Conservation (phyloP, 2,329 filamentous ascomycete species). For the Chlorencoelia australis region DNA sequence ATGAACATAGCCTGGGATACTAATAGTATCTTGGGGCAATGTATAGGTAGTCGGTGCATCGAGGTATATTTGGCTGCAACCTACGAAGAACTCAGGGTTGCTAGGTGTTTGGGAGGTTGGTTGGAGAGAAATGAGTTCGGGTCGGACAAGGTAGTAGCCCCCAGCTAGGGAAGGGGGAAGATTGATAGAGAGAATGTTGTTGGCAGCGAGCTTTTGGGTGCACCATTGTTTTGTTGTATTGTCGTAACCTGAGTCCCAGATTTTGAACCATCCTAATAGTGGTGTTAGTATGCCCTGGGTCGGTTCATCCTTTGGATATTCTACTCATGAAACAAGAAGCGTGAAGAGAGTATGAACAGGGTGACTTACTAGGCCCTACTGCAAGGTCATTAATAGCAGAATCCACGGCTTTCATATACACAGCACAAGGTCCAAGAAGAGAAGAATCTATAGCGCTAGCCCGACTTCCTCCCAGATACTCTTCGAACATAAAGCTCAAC, state of each 20-base stretch:
- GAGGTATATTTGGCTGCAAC: slow-evolving; percentile 63
- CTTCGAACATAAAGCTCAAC: slow-evolving; percentile 50
- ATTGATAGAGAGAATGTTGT: slow-evolving; percentile 49
- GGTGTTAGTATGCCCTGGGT: not conserved
- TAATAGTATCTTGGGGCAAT: slow-evolving; percentile 43
- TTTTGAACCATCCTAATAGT: slow-evolving; percentile 57
- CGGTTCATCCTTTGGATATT: not conserved
- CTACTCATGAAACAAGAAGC: not conserved
- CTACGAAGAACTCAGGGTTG: slow-evolving; percentile 63
- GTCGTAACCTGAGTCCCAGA: slow-evolving; percentile 61
- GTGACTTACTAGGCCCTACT: slow-evolving; percentile 44
- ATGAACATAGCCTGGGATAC: slow-evolving; percentile 57
- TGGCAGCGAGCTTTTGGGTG: slow-evolving; percentile 55
- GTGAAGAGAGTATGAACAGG: no score
- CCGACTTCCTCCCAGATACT: slow-evolving; percentile 44
- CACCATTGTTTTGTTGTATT: slow-evolving; percentile 50
- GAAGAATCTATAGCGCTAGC: slow-evolving; percentile 47
- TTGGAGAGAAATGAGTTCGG: slow-evolving; percentile 62
- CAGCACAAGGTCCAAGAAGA: slow-evolving; percentile 59
- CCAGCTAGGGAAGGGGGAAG: slow-evolving; percentile 51
- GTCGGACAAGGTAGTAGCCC: slow-evolving; percentile 62
- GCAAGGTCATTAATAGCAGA: slow-evolving; percentile 43
- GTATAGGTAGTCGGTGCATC: slow-evolving; percentile 37
- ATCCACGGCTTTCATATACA: slow-evolving; percentile 63
- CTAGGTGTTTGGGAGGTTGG: slow-evolving; percentile 40